Evolutionary conservation across 768 basidiomycete species (phyloP), one percentile per base, ranked within the genome.

Genomic region (Lyophyllum atratum): DNA sequence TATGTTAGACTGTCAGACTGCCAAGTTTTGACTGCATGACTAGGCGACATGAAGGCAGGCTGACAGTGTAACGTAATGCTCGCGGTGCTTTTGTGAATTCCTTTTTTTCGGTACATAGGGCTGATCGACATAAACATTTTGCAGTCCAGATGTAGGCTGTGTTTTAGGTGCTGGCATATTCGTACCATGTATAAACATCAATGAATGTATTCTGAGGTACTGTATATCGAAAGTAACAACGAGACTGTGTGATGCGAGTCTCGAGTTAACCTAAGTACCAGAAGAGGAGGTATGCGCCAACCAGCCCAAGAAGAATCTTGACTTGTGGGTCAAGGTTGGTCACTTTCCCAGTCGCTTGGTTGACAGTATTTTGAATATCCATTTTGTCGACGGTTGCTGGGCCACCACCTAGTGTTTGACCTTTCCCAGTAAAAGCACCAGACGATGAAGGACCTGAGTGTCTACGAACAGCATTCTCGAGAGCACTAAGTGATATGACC

Each of bases 401-500:
- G 14, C 76, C 69, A 25, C 84, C 84, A 21, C 86, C 87, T 1
- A 94, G 76, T 6, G 87, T 92, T 9, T 87, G 85, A 22, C 92
- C 92, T 65, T 80, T 80, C 3, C 92, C 92, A 22, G 83, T 68
- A 68, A 94, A 94, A 40, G 83, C 76, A 37, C 74, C 65, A 2
- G 75, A 66, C 8, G 79, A 72, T 2, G 72, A 66, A 29, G 72
- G 52, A 10, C 71, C 69, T 15, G 86, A 68, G 65, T 87, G 84
- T 56, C 76, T 81, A 24, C 75, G 74, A 24, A 94, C 57, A 28
- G 85, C 77, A 29, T 73, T 76, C 59, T 91, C 84, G 19, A 94
- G 74, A 11, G 70, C 85, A 14, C 91, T 93, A 51, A 22, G 49
- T n/a, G 54, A 10, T 39, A 49, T 49, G 43, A 22, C 25, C 39